Percentiles rank a stretch among this genome's conserved stretches.
Conservation (phyloP, 176 grass and related monocot genomes). For the Eragrostis nindensis region DNA sequence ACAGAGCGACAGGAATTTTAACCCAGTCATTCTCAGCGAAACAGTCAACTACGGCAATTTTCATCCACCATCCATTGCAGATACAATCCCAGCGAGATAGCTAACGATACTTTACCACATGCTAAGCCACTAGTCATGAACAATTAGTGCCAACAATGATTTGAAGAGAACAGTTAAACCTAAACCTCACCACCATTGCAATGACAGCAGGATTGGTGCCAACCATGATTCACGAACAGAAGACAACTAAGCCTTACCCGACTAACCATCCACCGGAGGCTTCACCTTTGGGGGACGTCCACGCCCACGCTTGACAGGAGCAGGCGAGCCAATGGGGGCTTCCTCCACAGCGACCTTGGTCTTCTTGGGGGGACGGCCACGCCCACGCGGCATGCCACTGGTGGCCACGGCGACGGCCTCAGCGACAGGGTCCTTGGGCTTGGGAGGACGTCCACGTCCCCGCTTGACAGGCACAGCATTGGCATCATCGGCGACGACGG, state of each 20-base stretch:
- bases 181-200: constrained; percentile 12
- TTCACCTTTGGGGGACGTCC: constrained; percentile 75
- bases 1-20: constrained; percentile 7
- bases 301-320: constrained; percentile 64
- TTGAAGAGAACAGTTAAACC: constrained; percentile 7
- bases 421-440: constrained; percentile 42
- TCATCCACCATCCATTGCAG: constrained; percentile 32
- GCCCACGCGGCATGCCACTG: constrained; percentile 51
- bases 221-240: constrained; percentile 28
- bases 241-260: no score
- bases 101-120: constrained; percentile 33
- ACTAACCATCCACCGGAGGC: background rate
- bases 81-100: constrained; percentile 36
- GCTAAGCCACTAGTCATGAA: constrained; percentile 24
- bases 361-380: constrained; percentile 66
- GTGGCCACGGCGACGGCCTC: constrained; percentile 40
- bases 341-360: constrained; percentile 25
- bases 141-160: background rate
- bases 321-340: background rate
- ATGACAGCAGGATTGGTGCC: constrained; percentile 1
- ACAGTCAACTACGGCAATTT: constrained; percentile 35
- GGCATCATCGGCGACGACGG: background rate
- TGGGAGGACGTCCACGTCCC: constrained; percentile 66
- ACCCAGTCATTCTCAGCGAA: constrained; percentile 36
- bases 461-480: constrained; percentile 32